Evolutionary conservation across 1,139 yeast species (phyloP), one percentile per base, ranked within the genome.

Genomic region (Candida tetrigidarum): DNA sequence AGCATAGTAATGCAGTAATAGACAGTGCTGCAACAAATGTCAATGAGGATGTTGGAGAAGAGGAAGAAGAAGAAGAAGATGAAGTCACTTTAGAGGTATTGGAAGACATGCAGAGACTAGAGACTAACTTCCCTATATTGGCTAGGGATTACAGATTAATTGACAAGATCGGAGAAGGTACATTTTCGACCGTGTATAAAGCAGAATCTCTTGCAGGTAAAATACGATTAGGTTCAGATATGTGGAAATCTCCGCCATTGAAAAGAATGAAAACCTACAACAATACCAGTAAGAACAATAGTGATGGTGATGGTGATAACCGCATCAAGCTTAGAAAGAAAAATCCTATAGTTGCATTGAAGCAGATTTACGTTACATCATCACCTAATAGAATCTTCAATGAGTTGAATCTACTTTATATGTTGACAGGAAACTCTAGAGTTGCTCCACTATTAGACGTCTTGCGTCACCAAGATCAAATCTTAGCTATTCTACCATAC

Each of bases 91-190:
- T 74, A 6, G 84, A 79, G 46, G 79, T 84, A 1, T 68, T 78
- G 37, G 83, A 80, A 49, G 97, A 91, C 60, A 83, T 90, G 76
- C 73, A 71, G 39, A 71, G 74, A 46, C 73, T 92, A 26, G 83
- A 81, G 50, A 74, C 70, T 37, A 74, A 84, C 28, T 90, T 92
- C 58, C 84, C 84, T 2, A 77, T 77, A 0, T 70, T 92, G 37
- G 67, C 81, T 1, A 67, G 71, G 23, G 77, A 81, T 41, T 92
- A 86, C 58, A 72, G 83, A 34, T 69, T 93, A 19, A 67, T 88
- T 28, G 95, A 89, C 56, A 88, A 92, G 60, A 88, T 92, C 52
- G 99, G 99, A 10, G 97, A 92, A 62, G 97, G 98, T 20, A 91
- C 98, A 0, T 91, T 91, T 58, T 87, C 96, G 18, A 81, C 91